Conservation (phyloP, 2,329 filamentous ascomycete species). For the Magnaporthiopsis rhizophila region DNA sequence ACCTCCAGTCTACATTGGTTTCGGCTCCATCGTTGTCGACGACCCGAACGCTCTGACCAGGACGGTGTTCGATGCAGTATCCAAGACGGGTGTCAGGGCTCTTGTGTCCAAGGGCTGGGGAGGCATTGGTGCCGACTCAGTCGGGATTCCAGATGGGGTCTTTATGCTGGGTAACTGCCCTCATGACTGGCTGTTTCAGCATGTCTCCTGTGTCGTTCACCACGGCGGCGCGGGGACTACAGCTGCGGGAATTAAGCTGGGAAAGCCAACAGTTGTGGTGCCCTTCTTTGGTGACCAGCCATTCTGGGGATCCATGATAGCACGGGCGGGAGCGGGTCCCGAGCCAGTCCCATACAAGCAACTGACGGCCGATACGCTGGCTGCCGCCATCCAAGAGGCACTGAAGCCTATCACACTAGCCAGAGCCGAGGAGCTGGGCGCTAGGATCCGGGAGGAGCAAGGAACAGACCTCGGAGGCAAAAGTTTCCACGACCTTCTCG, state of each 20-base stretch:
- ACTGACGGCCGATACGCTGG: constrained; percentile 58
- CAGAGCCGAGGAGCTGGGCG: constrained; percentile 49
- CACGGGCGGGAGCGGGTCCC: constrained; percentile 64
- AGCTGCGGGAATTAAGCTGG: constrained; percentile 73
- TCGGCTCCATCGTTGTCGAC: constrained; percentile 75
- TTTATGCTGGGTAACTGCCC: constrained; percentile 81
- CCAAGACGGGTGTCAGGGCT: constrained; percentile 61
- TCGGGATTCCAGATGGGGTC: constrained; percentile 64
- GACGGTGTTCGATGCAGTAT: constrained; percentile 64
- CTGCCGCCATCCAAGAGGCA: constrained; percentile 53
- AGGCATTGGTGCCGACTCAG: constrained; percentile 64
- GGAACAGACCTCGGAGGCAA: constrained; percentile 51
- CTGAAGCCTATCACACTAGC: constrained; percentile 51
- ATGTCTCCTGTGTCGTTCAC: constrained; percentile 74
- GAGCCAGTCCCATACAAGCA: constrained; percentile 61
- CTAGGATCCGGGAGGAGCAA: constrained; percentile 57
- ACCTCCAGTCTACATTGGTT: constrained; percentile 74
- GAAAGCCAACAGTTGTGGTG: constrained; percentile 73
- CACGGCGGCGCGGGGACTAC: constrained; percentile 86
- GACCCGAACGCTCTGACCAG: constrained; percentile 63
- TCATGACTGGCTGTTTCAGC: constrained; percentile 83
- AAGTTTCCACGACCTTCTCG: constrained; percentile 64
- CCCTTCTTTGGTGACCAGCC: constrained; percentile 84
- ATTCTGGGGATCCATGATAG: constrained; percentile 75
- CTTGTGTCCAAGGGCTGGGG: constrained; percentile 86